Percentiles rank a stretch among this genome's conserved stretches.
These are phyloP conservation scores for Backusella sp. DNA, from an alignment of 192 early-diverging fungal genomes.

Conservation along the genomic window DNA sequence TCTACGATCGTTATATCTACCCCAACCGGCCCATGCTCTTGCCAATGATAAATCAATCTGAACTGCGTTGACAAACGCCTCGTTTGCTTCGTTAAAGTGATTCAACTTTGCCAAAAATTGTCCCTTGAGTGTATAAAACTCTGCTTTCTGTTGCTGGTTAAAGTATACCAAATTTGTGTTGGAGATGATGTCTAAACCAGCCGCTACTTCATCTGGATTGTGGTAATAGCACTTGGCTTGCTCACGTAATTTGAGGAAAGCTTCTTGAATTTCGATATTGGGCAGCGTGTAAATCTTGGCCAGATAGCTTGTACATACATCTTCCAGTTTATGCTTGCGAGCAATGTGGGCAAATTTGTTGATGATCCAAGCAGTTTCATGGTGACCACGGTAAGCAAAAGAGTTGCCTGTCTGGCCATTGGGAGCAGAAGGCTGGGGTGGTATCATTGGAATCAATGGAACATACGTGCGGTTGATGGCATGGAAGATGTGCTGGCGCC, in stretches of 20 bases:
- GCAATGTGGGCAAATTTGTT: conserved; percentile 98
- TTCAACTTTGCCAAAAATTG: conserved; percentile 89
- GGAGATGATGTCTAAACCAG: conserved; percentile 96
- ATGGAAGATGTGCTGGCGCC: conserved; percentile 97
- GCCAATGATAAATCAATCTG: conserved; percentile 87
- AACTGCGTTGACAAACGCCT: conserved; percentile 86
- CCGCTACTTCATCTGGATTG: conserved; percentile 81
- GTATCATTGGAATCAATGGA: conserved; percentile 68
- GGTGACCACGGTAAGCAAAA: conserved; percentile 95
- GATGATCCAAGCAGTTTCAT: conserved; percentile 99
- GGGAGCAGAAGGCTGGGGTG: conserved; percentile 34
- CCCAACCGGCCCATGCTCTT: conserved; percentile 97
- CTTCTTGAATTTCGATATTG: conserved; percentile 99
- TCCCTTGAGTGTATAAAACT: conserved; percentile 97
- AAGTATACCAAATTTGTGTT: conserved; percentile 99
- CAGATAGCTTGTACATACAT: conserved; percentile 89
- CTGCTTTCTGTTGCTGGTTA: conserved; percentile 86
- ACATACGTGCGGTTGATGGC: conserved; percentile 96
- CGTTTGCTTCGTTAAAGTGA: conserved; percentile 83
- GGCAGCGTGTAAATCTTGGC: conserved; percentile 98
- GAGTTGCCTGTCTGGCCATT: conserved; percentile 69
- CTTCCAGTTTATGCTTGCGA: conserved; percentile 90
- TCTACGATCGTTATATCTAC: conserved; percentile 90
- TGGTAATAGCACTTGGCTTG: conserved; percentile 98
- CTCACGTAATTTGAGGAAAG: conserved; percentile 94